Evolutionary conservation across 345 rosid genomes (phyloP).

Genomic region (Moringa oleifera): DNA sequence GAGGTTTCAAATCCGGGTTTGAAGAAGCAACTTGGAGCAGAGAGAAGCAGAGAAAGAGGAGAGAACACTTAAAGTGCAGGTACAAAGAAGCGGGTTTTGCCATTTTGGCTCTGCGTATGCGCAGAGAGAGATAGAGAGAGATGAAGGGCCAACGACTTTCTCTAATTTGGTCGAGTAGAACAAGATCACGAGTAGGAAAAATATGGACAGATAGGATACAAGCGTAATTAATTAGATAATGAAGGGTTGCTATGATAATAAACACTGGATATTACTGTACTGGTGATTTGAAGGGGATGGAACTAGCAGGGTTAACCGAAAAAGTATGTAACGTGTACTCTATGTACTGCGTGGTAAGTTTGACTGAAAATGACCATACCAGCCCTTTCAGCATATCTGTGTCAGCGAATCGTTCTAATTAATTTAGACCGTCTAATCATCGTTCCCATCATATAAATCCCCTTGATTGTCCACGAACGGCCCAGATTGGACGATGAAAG

Average conservation of each 20-base stretch:
- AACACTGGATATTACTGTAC: neutral
- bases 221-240: slow-evolving; percentile 14
- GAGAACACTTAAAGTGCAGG: slow-evolving; percentile 8
- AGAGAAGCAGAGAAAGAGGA: slow-evolving; percentile 7
- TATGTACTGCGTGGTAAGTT: slow-evolving; percentile 3
- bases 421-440: slow-evolving; percentile 11
- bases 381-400: slow-evolving; percentile 4
- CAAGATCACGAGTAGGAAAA: slow-evolving; percentile 8
- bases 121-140: slow-evolving; percentile 11
- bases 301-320: slow-evolving; percentile 8
- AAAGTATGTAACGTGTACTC: slow-evolving; percentile 12
- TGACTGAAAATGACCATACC: neutral
- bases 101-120: slow-evolving; percentile 34
- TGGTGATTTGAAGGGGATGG: slow-evolving; percentile 4
- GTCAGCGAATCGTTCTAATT: neutral
- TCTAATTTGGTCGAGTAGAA: too few relatives aligned
- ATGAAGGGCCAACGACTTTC: neutral
- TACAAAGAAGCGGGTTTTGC: slow-evolving; percentile 22
- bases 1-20: slow-evolving; percentile 46
- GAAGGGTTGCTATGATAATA: slow-evolving; percentile 20
- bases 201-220: neutral
- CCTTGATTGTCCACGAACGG: neutral
- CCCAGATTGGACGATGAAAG: slow-evolving; percentile 14
- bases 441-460: neutral
- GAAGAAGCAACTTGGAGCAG: slow-evolving; percentile 25